Base-by-base conservation (phyloP, 495 filamentous ascomycete species). In the Cetradonia linearis region DNA sequence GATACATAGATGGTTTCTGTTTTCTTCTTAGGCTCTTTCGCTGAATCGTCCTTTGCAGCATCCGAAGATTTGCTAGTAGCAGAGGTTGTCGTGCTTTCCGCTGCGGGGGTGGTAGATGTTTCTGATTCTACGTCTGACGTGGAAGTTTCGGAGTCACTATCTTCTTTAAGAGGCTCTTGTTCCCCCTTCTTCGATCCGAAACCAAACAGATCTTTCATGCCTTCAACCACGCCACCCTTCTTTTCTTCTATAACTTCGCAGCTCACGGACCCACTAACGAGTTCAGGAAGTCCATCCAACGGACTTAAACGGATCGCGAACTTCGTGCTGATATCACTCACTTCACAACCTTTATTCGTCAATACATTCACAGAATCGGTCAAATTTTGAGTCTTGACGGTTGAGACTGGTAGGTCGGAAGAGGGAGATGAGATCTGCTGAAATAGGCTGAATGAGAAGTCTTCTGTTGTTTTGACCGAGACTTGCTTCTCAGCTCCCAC, bases 131-230 rank as follows among this genome's bases (percentile, higher is more conserved):
- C 72, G 20, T 72, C 76, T 28, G 55, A 75, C 64, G 80, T 74
- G 54, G 68, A 71, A 0, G 75, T 64, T 27, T 78, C 72, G 30
- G 59, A 62, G 58, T 75, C 72, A 48, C 81, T 83, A 52, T 80
- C 85, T 34, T 84, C 85, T 58, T 77, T 74, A 23, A 95, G 72
- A 25, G 88, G 82, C 65, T 86, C 83, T 72, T 96, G 91, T 23
- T 77, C 75, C 60, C 81, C 83, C 65, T 95, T 91, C 75, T 92
- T 88, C 62, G 83, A 83, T 9, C 93, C 93, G 66, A 96, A 87
- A 18, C 94, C 94, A 67, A 98, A 92, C 61, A 95, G 83, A 58
- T 86, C 89, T 76, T 99, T 99, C 68, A 97, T 87, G 44, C 88
- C 88, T 65, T 96, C 94, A 40, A 91, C 83, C 34, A 97, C 78